Conservation (phyloP, 306 rosid genomes). For the Abrus pulchellus region DNA sequence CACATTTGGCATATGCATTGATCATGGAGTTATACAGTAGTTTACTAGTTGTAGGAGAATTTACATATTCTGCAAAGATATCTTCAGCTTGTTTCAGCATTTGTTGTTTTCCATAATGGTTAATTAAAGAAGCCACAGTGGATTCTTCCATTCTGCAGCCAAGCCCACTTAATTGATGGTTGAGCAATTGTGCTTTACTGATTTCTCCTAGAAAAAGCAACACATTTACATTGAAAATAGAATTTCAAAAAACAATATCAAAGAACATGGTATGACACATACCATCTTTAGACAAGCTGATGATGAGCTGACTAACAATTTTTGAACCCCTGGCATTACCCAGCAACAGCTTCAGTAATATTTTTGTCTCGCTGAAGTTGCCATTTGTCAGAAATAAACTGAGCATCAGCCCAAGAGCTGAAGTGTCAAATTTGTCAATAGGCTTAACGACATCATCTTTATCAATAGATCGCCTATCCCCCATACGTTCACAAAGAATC, state of each 20-base stretch:
- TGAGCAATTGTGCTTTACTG: slow-evolving; percentile 72
- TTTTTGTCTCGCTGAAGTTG: slow-evolving; percentile 52
- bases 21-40: slow-evolving; percentile 76
- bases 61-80: slow-evolving; percentile 66
- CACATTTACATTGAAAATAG: slow-evolving; percentile 20
- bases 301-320: slow-evolving; percentile 58
- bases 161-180: slow-evolving; percentile 55
- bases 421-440: slow-evolving; percentile 62
- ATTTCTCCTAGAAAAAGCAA: slow-evolving; percentile 73
- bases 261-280: slow-evolving; percentile 38
- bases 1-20: slow-evolving; percentile 83
- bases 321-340: slow-evolving; percentile 62
- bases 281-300: slow-evolving; percentile 73
- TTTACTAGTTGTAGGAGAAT: slow-evolving; percentile 55
- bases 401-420: slow-evolving; percentile 79
- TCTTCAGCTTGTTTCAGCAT: slow-evolving; percentile 77
- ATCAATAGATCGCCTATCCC: slow-evolving; percentile 56
- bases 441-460: slow-evolving; percentile 52
- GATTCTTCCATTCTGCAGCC: slow-evolving; percentile 67
- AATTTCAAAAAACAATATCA: slow-evolving; percentile 30
- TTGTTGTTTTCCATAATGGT: slow-evolving; percentile 71
- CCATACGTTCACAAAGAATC: slow-evolving; percentile 55
- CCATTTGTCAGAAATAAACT: slow-evolving; percentile 66
- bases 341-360: slow-evolving; percentile 63
- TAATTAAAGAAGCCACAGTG: slow-evolving; percentile 70